Conservation (phyloP, 2,329 filamentous ascomycete species). For the Dothistroma pini region DNA sequence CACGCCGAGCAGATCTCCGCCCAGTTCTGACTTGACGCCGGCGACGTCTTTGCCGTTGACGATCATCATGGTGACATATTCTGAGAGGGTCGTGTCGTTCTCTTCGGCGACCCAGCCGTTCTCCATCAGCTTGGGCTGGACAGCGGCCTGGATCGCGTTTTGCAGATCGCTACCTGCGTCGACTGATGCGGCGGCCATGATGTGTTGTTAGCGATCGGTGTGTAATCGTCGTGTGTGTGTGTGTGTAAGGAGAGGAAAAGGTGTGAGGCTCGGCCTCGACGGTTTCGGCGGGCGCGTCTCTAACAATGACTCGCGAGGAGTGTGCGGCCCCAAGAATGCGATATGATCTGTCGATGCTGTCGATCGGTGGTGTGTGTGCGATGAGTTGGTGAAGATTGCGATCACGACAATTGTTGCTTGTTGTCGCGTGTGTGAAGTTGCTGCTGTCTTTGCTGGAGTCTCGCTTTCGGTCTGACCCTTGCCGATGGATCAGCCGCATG, state of each 20-base stretch:
- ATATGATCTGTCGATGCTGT: slow-evolving; percentile 1
- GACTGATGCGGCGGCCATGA: slow-evolving; percentile 63
- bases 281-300: neutral
- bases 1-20: slow-evolving; percentile 79
- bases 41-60: slow-evolving; percentile 91
- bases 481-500: neutral
- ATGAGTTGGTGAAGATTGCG: neutral
- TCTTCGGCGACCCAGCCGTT: slow-evolving; percentile 85
- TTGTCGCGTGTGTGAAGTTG: slow-evolving; percentile 6
- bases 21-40: slow-evolving; percentile 82
- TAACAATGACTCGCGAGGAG: neutral
- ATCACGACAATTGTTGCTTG: neutral
- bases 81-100: slow-evolving; percentile 77
- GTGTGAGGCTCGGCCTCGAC: slow-evolving; percentile 3
- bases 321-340: neutral
- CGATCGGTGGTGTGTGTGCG: neutral
- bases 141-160: slow-evolving; percentile 73
- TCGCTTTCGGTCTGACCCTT: neutral
- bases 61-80: slow-evolving; percentile 97
- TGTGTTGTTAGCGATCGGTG: slow-evolving; percentile 7
- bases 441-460: neutral
- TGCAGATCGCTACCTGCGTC: slow-evolving; percentile 76
- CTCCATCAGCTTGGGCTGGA: slow-evolving; percentile 88
- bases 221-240: slow-evolving; percentile 1
- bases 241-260: slow-evolving; percentile 5